phyloP scores from a whole-genome alignment of 2,329 filamentous ascomycete genomes.

The Paraconiothyrium brasiliense region DNA sequence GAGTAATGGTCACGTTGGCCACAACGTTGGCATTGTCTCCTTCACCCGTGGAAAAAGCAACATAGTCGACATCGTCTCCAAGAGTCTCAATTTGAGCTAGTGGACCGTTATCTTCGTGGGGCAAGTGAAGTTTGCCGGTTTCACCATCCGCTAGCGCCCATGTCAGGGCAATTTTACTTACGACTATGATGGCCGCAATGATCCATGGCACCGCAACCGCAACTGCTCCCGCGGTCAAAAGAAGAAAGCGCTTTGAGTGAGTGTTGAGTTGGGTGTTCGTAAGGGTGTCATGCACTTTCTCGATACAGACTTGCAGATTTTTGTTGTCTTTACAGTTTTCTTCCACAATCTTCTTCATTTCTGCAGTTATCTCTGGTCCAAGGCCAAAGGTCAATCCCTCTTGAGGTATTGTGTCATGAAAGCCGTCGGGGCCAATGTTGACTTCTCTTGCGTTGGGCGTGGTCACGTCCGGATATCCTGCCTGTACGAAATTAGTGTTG shows the following conservation, averaged over 20 bases:
- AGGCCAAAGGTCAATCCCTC: not conserved
- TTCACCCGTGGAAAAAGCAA: conserved; percentile 2
- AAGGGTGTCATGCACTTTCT: not conserved
- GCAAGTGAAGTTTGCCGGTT: not conserved
- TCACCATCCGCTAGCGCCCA: not conserved
- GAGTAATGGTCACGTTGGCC: conserved; percentile 6
- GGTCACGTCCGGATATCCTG: not conserved
- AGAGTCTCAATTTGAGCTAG: conserved; percentile 4
- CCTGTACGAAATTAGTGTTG: conserved; percentile 1
- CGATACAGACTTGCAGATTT: conserved; percentile 5
- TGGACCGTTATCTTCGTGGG: conserved; percentile 2
- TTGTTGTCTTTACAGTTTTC: conserved; percentile 1
- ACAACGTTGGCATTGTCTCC: conserved; percentile 1
- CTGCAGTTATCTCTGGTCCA: not conserved
- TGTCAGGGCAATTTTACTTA: not conserved
- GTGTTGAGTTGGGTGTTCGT: not conserved
- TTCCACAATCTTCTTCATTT: not conserved
- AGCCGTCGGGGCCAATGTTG: conserved; percentile 1
- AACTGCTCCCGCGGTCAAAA: conserved; percentile 6
- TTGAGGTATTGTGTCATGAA: conserved; percentile 1
- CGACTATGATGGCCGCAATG: not conserved
- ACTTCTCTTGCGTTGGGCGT: not conserved
- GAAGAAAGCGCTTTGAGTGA: conserved; percentile 6
- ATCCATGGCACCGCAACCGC: not conserved
- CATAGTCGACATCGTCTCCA: not conserved